Percentiles rank a stretch among this genome's conserved stretches.
Evolutionary conservation across 148 eudicot genomes (phyloP).

Genomic region (Linanthus parryae): DNA sequence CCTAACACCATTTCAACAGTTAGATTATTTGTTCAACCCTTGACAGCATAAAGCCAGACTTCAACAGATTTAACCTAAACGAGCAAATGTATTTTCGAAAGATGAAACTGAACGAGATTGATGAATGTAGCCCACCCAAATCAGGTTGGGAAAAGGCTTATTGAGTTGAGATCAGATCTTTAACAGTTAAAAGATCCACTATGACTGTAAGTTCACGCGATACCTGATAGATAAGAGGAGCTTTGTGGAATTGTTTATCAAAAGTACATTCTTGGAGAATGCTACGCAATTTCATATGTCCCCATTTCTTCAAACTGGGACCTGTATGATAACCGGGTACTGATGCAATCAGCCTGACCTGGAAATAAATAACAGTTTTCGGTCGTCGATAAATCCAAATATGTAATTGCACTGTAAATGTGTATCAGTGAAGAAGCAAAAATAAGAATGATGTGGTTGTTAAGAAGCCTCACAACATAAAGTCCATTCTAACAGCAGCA

Average conservation of each 20-base stretch:
- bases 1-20: no score
- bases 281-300: constrained; percentile 87
- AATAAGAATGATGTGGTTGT: background rate
- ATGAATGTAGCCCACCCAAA: no score
- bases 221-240: constrained; percentile 95
- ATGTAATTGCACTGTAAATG: background rate
- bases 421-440: background rate
- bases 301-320: constrained; percentile 76
- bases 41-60: no score
- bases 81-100: no score
- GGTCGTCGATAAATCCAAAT: background rate
- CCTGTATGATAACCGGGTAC: constrained; percentile 98
- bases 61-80: no score
- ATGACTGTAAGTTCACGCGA: no score
- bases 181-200: no score
- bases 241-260: constrained; percentile 58
- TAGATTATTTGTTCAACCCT: no score
- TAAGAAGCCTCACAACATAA: background rate
- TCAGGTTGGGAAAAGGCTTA: no score
- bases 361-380: constrained; percentile 1
- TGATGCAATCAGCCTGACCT: constrained; percentile 95
- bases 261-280: constrained; percentile 66
- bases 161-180: no score
- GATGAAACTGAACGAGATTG: no score
- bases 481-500: no score